Evolutionary conservation across 1,284 basidiomycete genomes (phyloP), one percentile per base, ranked within the genome.

Genomic region (Marasmius oreades): DNA sequence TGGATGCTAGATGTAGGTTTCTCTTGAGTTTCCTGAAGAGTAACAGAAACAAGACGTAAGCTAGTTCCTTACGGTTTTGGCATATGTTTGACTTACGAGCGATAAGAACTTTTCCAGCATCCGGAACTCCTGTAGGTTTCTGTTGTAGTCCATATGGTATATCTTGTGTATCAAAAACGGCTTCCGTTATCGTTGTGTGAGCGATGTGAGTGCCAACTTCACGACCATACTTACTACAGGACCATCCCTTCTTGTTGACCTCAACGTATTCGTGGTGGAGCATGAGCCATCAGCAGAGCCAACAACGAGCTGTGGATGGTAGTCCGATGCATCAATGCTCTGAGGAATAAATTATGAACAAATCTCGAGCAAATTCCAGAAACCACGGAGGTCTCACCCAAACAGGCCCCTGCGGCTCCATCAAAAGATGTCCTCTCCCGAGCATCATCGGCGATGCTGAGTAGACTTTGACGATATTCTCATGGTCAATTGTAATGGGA

Each of bases 101-200:
- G 94, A 93, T 2, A 88, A 69, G 63, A 95, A 87, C 36, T 83
- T 81, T 60, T 98, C 94, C 6, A 93, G 72, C 86, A 97, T 92
- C 22, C 93, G 77, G 65, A 83, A 92, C 59, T 91, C 83, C 28
- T 82, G 80, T 0, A 80, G 80, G 16, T 78, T 80, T 22, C 85
- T 82, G 64, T 84, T 92, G 65, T 91, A 93, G 71, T 97, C 95
- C 52, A 98, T 77, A 64, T 92, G 90, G 65, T 85, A 97, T 12
- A 95, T 77, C 61, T 86, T 88, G 66, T 93, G 86, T 14, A 81
- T 76, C 52, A 92, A 82, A 64, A 91, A 84, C 0, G 89, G 88
- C 90, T 93, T 61, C 8, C 18, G 12, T 59, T 2, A 16, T 43
- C 10, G 0, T 47, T 3, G 23, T 24, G 28, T 23, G 28, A 45